Percentiles rank a stretch among this genome's conserved stretches.
Evolutionary conservation across 208 protist genomes (phyloP).

Genomic region (Wallacemonas sp.): DNA sequence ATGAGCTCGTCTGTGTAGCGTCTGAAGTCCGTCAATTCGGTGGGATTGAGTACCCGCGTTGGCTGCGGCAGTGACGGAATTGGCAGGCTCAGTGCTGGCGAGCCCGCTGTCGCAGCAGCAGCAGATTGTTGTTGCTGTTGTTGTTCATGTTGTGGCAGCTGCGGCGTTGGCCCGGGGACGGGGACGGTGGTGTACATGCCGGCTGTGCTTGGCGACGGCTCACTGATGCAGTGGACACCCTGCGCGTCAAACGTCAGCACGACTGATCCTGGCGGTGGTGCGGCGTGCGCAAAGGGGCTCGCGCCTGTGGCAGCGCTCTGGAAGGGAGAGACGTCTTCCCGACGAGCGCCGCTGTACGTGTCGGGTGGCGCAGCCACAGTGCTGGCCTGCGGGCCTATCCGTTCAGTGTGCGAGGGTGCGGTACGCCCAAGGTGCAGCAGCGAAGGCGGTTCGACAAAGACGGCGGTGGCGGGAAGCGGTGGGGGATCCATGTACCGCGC

Average conservation of each 20-base stretch:
- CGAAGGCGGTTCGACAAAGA: constrained; percentile 51
- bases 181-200: not conserved
- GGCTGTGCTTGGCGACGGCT: not conserved
- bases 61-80: constrained; percentile 15
- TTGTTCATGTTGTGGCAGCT: not conserved
- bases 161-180: not conserved
- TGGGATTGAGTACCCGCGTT: constrained; percentile 38
- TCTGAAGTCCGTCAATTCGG: constrained; percentile 50
- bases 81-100: not conserved
- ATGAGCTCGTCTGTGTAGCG: constrained; percentile 71
- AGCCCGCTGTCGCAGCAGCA: constrained; percentile 6
- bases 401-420: not conserved
- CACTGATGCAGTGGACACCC: constrained; percentile 1
- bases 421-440: constrained; percentile 31
- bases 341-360: no score
- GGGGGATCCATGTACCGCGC: constrained; percentile 32
- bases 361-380: no score
- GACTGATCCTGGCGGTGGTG: not conserved
- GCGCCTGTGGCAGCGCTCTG: not conserved
- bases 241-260: constrained; percentile 3
- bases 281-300: not conserved
- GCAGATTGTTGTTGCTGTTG: no score
- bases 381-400: no score
- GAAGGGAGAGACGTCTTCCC: not conserved
- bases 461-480: constrained; percentile 53